Percentiles rank a stretch among this genome's conserved stretches.
phyloP scores from a whole-genome alignment of 129 eudicot species.

The Flaveria trinervia region DNA sequence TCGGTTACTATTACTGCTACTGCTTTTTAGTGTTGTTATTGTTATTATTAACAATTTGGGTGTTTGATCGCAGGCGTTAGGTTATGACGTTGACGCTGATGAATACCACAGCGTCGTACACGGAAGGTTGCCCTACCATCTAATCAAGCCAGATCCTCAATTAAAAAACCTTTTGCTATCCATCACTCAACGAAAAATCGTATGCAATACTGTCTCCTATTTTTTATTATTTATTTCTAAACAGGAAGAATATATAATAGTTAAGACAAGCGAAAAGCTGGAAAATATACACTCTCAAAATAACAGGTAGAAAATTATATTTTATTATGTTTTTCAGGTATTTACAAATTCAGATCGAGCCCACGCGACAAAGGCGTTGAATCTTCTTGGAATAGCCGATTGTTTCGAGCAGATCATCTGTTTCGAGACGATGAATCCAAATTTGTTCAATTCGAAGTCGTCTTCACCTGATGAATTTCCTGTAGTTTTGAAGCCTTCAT shows the following conservation, averaged over 20 bases:
- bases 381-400: constrained; percentile 69
- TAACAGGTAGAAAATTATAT: too few species aligned
- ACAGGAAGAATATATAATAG: too few species aligned
- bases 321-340: constrained; percentile 44
- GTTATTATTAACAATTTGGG: not conserved
- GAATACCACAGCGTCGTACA: constrained; percentile 92
- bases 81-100: constrained; percentile 64
- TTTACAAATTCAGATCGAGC: constrained; percentile 81
- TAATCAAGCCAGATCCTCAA: constrained; percentile 75
- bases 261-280: too few species aligned
- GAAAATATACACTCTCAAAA: too few species aligned
- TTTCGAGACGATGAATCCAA: constrained; percentile 87
- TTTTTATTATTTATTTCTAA: not conserved
- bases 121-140: constrained; percentile 88
- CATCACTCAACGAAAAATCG: constrained; percentile 82
- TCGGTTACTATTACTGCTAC: too few species aligned
- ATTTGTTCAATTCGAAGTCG: constrained; percentile 49
- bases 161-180: constrained; percentile 58
- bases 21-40: not conserved
- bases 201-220: constrained; percentile 3
- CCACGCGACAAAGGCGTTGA: constrained; percentile 82
- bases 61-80: constrained; percentile 54
- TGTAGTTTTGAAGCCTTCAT: constrained; percentile 78
- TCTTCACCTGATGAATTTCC: constrained; percentile 71
- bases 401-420: constrained; percentile 86